Percentiles rank a stretch among this genome's conserved stretches.
Conservation (phyloP, 202 grass and related monocot species). For the Musa balbisiana region DNA sequence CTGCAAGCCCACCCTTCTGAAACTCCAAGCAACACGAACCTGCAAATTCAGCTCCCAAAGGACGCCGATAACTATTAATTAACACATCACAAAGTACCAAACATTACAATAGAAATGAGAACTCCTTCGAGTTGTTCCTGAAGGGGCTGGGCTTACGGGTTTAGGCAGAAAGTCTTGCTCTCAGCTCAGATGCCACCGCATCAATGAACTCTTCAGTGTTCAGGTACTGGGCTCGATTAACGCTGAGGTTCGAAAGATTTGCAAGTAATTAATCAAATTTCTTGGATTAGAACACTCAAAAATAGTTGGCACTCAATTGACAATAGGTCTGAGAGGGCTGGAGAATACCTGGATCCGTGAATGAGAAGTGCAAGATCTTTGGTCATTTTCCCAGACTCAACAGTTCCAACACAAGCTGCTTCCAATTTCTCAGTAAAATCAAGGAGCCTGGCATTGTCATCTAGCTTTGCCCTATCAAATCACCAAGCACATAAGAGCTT, state of each 20-base stretch:
- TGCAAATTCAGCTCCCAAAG: not conserved
- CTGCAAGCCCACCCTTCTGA: not conserved
- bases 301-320: not conserved
- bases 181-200: slow-evolving; percentile 2
- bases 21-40: not conserved
- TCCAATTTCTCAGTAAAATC: slow-evolving; percentile 49
- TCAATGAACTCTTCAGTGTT: slow-evolving; percentile 4
- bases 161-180: not conserved
- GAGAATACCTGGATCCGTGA: slow-evolving; percentile 43
- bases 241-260: not conserved
- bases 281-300: not conserved
- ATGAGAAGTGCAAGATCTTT: slow-evolving; percentile 64
- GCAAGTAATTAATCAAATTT: not conserved
- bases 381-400: slow-evolving; percentile 72
- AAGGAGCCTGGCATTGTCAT: slow-evolving; percentile 38
- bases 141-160: not conserved
- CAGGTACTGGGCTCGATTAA: not conserved
- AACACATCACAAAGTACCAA: not conserved
- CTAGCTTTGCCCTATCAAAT: slow-evolving; percentile 45
- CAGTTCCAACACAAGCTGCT: slow-evolving; percentile 50
- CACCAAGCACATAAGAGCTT: not conserved
- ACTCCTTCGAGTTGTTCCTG: not conserved
- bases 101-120: not conserved
- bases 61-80: not conserved
- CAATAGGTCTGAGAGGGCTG: not conserved